Percentiles rank a stretch among this genome's conserved stretches.
Evolutionary conservation across 306 rosid genomes (phyloP).

Genomic region (Senna siamea): DNA sequence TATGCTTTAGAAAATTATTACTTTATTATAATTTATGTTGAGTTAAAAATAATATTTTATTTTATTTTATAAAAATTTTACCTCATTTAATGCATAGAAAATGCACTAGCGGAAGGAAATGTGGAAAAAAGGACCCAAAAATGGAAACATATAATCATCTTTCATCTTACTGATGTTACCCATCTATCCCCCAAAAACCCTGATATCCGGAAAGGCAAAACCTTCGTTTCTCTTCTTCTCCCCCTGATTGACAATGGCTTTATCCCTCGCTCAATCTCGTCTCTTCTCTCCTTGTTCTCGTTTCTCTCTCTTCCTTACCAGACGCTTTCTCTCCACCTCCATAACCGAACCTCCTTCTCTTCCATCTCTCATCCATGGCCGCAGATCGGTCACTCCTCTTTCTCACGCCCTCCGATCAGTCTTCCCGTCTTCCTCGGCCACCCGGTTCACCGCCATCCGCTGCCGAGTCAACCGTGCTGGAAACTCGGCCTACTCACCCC

Average conservation of each 20-base stretch:
- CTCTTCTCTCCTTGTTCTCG: conserved; percentile 47
- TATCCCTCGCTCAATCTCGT: conserved; percentile 56
- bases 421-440: conserved; percentile 11
- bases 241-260: conserved; percentile 44
- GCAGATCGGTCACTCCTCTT: conserved; percentile 50
- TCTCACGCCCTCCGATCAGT: conserved; percentile 44
- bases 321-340: conserved; percentile 50
- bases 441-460: conserved; percentile 56
- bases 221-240: background rate
- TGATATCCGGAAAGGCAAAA: background rate
- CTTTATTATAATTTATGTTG: too few species aligned
- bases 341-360: conserved; percentile 44
- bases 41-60: too few species aligned
- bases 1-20: too few species aligned
- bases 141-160: too few species aligned
- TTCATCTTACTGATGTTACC: too few species aligned
- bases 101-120: too few species aligned
- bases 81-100: too few species aligned
- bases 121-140: too few species aligned
- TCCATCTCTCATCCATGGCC: conserved; percentile 45
- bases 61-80: too few species aligned
- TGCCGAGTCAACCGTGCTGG: conserved; percentile 76
- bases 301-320: conserved; percentile 40
- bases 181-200: too few species aligned
- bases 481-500: conserved; percentile 72